phyloP scores from a whole-genome alignment of 495 filamentous ascomycete genomes.

The Penicillium parvum region DNA sequence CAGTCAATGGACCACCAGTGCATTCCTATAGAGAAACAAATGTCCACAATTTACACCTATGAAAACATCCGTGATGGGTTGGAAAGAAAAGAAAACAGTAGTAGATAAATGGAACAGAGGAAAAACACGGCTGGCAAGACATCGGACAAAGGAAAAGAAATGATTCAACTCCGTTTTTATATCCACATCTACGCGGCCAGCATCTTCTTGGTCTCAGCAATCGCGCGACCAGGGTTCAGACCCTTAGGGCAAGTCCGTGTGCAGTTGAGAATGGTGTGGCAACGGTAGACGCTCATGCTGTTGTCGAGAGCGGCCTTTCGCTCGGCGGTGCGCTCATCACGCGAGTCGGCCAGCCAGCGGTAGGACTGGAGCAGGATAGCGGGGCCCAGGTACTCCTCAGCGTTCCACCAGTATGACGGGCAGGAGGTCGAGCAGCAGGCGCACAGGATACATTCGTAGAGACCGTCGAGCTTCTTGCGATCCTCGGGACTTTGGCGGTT shows the following conservation, averaged over 20 bases:
- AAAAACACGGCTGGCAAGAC: constrained; percentile 28
- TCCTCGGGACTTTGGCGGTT: constrained; percentile 83
- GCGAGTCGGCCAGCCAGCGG: constrained; percentile 89
- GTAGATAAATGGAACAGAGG: constrained; percentile 15
- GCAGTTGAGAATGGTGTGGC: constrained; percentile 99
- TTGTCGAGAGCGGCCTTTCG: constrained; percentile 91
- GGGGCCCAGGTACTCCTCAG: constrained; percentile 94
- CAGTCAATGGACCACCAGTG: constrained; percentile 22
- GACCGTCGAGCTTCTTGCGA: constrained; percentile 92
- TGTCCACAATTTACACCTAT: constrained; percentile 48
- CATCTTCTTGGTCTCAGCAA: constrained; percentile 98
- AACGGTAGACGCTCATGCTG: constrained; percentile 96
- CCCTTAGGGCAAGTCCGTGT: constrained; percentile 96
- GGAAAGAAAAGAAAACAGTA: constrained; percentile 21
- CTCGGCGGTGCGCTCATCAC: constrained; percentile 82
- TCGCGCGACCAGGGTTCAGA: constrained; percentile 88
- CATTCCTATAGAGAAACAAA: constrained; percentile 32
- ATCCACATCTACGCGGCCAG: constrained; percentile 54
- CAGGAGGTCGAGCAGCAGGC: constrained; percentile 98
- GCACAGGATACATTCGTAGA: constrained; percentile 99
- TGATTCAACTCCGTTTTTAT: constrained; percentile 33
- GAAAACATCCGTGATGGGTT: constrained; percentile 40
- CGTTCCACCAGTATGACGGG: constrained; percentile 99
- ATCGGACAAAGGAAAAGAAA: constrained; percentile 27
- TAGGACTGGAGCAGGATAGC: constrained; percentile 95